These are phyloP conservation scores for Xylaria sp. DNA, from an alignment of 2,329 filamentous ascomycete genomes.

Conservation along the genomic window DNA sequence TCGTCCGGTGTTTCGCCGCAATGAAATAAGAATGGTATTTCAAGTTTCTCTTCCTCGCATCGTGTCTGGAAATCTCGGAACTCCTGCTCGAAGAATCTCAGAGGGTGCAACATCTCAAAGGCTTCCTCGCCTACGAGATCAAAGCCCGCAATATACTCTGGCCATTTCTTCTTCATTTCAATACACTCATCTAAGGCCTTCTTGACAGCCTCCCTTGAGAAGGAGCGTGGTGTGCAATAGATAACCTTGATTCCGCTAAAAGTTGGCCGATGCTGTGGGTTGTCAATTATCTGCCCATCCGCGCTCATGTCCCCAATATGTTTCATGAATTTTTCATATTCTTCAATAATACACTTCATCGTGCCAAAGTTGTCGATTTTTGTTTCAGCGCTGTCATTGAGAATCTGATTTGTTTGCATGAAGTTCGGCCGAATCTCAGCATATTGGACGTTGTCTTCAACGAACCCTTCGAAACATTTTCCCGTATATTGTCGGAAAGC, in stretches of 20 bases:
- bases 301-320: constrained; percentile 48
- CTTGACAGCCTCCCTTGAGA: constrained; percentile 57
- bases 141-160: constrained; percentile 66
- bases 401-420: constrained; percentile 64
- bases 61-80: constrained; percentile 60
- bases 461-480: constrained; percentile 64
- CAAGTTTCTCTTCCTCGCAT: constrained; percentile 56
- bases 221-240: constrained; percentile 69
- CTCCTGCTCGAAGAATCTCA: constrained; percentile 60
- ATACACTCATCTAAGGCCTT: constrained; percentile 64
- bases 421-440: constrained; percentile 70
- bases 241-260: constrained; percentile 70
- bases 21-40: constrained; percentile 80
- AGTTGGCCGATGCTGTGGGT: constrained; percentile 43
- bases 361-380: constrained; percentile 60
- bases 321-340: constrained; percentile 56
- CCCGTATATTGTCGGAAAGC: constrained; percentile 66
- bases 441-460: constrained; percentile 67
- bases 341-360: constrained; percentile 62
- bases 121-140: constrained; percentile 70
- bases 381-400: constrained; percentile 56
- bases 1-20: constrained; percentile 79
- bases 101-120: constrained; percentile 57
- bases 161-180: constrained; percentile 61
- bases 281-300: constrained; percentile 39